Base-by-base conservation (phyloP, 1,139 yeast genomes). In the Suhomyces taliae region DNA sequence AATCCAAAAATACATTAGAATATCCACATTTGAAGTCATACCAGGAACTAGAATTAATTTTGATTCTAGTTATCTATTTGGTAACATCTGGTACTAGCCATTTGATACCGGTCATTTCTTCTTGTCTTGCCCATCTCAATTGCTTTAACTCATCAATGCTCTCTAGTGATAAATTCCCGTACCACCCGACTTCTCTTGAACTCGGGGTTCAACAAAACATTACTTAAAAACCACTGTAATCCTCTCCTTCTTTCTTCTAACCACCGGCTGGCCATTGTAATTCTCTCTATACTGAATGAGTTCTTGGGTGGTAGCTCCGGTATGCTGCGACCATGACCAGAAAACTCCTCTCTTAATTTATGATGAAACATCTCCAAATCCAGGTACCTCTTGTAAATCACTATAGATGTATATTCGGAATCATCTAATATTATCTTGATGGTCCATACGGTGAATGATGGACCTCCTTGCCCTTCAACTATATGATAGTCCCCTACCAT, bases 241-340 rank as follows among this genome's bases (percentile, higher is more conserved):
- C 93, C 90, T 45, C 77, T 74, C 10, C 90, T 66, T 39, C 96
- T 66, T 31, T 70, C 70, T 50, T 79, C 86, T 34, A 88, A 62
- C 76, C 90, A 88, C 34, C 53, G 56, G 27, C 53, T 62, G 7
- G 72, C 62, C 53, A 75, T 69, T 43, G 82, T 69, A 53, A 83
- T 63, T 52, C 83, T 68, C 43, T 77, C 76, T 34, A 81, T 52
- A 37, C 76, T 67, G 43, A 82, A 61, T 34, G 53, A 60, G 55
- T 74, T 80, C 58, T 86, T 87, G 0, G 89, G 84, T 0, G 96
- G 96, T 33, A 88, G 65, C 26, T 58, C 66, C 1, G 91, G 90
- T 4, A 88, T 73, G 41, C 77, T 74, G 11, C 65, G 65, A n/a
- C 56, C 51, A 35, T 31, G 38, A 26, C 69, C 63, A 7, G 65